A percentile compares a stretch with the other conserved stretches of the same genome.
These are phyloP conservation scores for Condylostoma magnum DNA, from an alignment of 169 alveolate species.

Conservation along the genomic window DNA sequence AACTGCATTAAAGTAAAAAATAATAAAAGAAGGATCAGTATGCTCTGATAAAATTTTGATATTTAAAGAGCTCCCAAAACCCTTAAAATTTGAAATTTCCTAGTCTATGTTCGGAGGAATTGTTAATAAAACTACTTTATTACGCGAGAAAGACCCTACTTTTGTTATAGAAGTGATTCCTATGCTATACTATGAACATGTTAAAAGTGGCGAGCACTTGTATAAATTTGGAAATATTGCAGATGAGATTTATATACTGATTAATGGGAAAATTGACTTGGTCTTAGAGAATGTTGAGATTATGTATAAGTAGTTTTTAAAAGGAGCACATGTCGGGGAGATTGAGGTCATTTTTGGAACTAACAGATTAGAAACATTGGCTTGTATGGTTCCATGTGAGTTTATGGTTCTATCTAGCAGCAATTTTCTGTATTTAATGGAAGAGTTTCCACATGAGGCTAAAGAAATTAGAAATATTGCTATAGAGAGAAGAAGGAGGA, in stretches of 20 bases:
- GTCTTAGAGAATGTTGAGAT: not conserved
- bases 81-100: conserved; percentile 4
- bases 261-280: conserved; percentile 13
- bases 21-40: not conserved
- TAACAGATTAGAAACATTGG: too few species aligned
- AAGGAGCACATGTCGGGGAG: conserved; percentile 3
- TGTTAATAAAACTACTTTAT: not conserved
- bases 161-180: conserved; percentile 14
- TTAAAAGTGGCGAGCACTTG: not conserved
- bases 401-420: not conserved
- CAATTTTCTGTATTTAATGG: not conserved
- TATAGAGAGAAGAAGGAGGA: not conserved
- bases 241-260: not conserved
- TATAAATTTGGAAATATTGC: conserved; percentile 3
- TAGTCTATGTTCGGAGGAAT: not conserved
- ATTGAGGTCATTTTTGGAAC: conserved; percentile 1
- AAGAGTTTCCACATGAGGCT: conserved; percentile 13
- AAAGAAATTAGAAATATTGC: not conserved
- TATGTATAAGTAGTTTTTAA: not conserved
- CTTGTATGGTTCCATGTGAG: too few species aligned
- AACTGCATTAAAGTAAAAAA: not conserved
- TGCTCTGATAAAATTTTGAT: conserved; percentile 4
- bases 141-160: conserved; percentile 18
- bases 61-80: conserved; percentile 21
- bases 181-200: not conserved